These are phyloP conservation scores for Haplographium delicatum DNA, from an alignment of 495 filamentous ascomycete genomes.

Conservation along the genomic window DNA sequence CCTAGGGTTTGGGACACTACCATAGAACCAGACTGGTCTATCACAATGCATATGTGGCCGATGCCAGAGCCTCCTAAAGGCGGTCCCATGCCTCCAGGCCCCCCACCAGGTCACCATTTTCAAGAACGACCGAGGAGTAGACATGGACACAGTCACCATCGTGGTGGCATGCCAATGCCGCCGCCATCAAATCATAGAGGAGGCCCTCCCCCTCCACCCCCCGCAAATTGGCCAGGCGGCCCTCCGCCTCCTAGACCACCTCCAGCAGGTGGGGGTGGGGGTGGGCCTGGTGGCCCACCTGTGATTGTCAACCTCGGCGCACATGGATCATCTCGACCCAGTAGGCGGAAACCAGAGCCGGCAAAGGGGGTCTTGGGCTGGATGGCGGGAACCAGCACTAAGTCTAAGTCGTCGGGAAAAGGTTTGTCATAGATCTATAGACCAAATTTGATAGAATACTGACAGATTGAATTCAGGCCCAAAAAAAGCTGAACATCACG, in stretches of 20 bases:
- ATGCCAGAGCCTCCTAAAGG: conserved; percentile 44
- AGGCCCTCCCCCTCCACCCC: conserved; percentile 10
- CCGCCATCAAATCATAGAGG: neutral
- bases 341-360: conserved; percentile 4
- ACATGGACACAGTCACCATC: neutral
- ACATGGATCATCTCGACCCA: neutral
- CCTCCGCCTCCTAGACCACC: conserved; percentile 4
- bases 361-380: conserved; percentile 15
- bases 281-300: conserved; percentile 1
- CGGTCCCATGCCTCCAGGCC: neutral
- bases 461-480: conserved; percentile 10
- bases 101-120: conserved; percentile 9
- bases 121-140: conserved; percentile 8
- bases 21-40: conserved; percentile 57
- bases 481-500: conserved; percentile 21
- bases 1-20: conserved; percentile 48
- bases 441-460: too few relatives aligned
- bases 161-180: neutral
- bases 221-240: conserved; percentile 2
- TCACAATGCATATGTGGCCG: conserved; percentile 92
- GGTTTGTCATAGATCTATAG: conserved; percentile 12
- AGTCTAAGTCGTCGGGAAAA: conserved; percentile 21
- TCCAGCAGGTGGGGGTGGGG: neutral
- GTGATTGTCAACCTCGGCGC: conserved; percentile 16
- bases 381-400: conserved; percentile 18